Evolutionary conservation across 768 basidiomycete species (phyloP), one percentile per base, ranked within the genome.

Genomic region (Phylloporus sp.): DNA sequence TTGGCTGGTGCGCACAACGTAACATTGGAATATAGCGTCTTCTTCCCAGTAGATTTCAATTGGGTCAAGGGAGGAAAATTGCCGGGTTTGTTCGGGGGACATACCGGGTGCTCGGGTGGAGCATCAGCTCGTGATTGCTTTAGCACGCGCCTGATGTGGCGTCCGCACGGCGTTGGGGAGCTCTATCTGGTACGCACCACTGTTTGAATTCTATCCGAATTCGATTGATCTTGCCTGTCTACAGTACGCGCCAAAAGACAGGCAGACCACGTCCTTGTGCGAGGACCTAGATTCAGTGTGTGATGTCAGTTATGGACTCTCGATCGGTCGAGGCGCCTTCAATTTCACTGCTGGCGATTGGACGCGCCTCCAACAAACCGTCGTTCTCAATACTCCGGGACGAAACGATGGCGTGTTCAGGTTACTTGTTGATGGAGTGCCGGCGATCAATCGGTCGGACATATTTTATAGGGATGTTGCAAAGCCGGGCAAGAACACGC

Each of bases 71-170:
- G 80, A 5, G 93, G 93, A 7, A 95, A 97, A 69, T 65, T 95
- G 6, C 90, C 92, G 0, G 93, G 92, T 1, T 55, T 93, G 5
- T 91, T 84, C 59, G 86, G 86, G 0, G 87, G 87, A 0, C 81
- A 78, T 56, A 71, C 63, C 4, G 77, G 70, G 7, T 91, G 88
- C 63, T 88, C 87, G 18, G 89, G 89, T 6, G 89, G 89, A 1
- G 73, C 81, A 57, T 75, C 76, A n/a, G 91, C 89, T 7, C 56
- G 72, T 31, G 74, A 78, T 39, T 95, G 92, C 60, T 95, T 90
- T 63, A 90, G 87, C 62, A 92, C 91, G 6, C 71, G 92, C 24
- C 51, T 94, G 57, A 94, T 95, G 92, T 94, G 87, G 86, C 74
- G 87, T 34, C 60, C 66, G 12, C 70, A 69, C 0, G 91, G 91